Conservation (phyloP, 2,329 filamentous ascomycete genomes). For the Pseudogymnoascus sp. region DNA sequence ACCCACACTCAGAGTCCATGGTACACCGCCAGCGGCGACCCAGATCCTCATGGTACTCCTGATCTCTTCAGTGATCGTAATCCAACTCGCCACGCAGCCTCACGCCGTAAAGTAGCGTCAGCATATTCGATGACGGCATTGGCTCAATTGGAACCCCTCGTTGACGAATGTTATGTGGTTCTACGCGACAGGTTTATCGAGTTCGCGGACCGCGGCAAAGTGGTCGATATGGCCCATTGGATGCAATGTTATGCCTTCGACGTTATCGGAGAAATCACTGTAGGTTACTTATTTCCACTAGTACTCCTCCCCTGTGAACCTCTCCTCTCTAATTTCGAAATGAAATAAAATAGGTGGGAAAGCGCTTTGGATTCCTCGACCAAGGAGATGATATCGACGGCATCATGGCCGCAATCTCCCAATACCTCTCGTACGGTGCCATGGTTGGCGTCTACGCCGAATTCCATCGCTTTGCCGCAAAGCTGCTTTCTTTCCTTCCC, state of each 20-base stretch:
- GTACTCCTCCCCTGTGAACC: not conserved
- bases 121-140: constrained; percentile 41
- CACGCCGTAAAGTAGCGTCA: constrained; percentile 34
- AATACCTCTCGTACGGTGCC: not conserved
- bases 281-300: not conserved
- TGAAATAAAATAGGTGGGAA: not conserved
- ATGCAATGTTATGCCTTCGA: not conserved
- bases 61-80: constrained; percentile 30
- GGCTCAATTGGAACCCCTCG: constrained; percentile 39
- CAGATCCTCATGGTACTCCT: not conserved
- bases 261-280: not conserved
- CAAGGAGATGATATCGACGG: not conserved
- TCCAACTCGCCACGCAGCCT: constrained; percentile 31
- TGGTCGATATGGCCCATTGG: not conserved
- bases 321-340: not conserved
- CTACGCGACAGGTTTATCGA: not conserved
- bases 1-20: not conserved
- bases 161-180: constrained; percentile 26
- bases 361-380: not conserved
- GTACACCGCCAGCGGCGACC: not conserved
- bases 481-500: not conserved
- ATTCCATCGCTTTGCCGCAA: not conserved
- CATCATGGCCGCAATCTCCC: not conserved
- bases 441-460: not conserved
- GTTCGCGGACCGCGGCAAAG: not conserved